Percentiles rank a stretch among this genome's conserved stretches.
phyloP scores from a whole-genome alignment of 148 eudicot genomes.

The Drosera capensis region DNA sequence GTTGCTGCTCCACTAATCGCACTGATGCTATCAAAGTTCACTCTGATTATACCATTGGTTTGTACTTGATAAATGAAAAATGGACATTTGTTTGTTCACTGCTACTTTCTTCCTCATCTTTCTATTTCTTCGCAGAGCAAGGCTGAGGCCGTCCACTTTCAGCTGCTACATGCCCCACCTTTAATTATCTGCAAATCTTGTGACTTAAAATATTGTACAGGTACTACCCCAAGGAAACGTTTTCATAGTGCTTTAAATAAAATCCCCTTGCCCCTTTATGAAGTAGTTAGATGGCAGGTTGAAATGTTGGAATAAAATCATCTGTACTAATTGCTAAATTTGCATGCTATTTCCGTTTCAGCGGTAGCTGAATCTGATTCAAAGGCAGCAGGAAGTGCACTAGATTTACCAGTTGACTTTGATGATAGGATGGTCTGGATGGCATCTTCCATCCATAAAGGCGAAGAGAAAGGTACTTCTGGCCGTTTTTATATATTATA shows the following conservation, averaged over 20 bases:
- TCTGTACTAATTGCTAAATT: not conserved
- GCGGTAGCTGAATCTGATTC: constrained; percentile 36
- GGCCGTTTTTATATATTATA: not conserved
- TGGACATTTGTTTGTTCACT: not conserved
- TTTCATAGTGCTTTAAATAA: too few relatives aligned
- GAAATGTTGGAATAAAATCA: too few relatives aligned
- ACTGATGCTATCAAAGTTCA: constrained; percentile 75
- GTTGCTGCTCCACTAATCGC: constrained; percentile 37
- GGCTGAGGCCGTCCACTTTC: constrained; percentile 63
- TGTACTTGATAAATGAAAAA: not conserved
- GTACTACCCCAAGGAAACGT: constrained; percentile 2
- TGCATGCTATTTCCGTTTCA: constrained; percentile 14
- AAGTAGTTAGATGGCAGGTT: too few relatives aligned
- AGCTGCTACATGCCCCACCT: constrained; percentile 86
- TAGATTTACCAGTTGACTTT: constrained; percentile 39
- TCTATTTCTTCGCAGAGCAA: constrained; percentile 39
- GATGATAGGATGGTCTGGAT: constrained; percentile 54
- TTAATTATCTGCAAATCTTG: constrained; percentile 40
- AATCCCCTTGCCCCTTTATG: too few relatives aligned
- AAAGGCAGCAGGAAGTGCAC: constrained; percentile 15
- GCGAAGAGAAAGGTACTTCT: constrained; percentile 68
- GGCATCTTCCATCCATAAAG: constrained; percentile 91
- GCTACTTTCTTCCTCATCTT: not conserved
- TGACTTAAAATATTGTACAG: constrained; percentile 79
- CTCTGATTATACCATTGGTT: constrained; percentile 90